Base-by-base conservation (phyloP, 1,284 basidiomycete species). In the Rhodotorula sp. region DNA sequence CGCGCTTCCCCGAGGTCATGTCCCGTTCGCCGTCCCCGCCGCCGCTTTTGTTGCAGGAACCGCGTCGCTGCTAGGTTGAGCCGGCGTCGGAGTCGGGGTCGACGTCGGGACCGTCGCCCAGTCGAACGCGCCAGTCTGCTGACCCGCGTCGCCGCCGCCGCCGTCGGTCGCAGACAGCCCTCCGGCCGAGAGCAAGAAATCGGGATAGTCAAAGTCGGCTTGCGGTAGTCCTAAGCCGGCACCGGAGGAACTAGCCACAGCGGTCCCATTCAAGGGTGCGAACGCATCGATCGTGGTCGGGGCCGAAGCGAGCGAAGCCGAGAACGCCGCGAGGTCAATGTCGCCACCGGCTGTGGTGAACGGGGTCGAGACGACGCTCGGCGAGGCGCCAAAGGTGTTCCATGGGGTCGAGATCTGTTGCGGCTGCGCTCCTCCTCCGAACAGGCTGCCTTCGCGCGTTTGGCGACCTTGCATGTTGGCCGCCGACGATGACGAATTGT, bases 141-240 rank as follows among this genome's bases (percentile, higher is more conserved):
- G 37, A 42, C 12, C 26, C 22, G 6, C 53, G 26, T 29, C 53
- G 48, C 48, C 48, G 48, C 48, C n/a, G 4, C 24, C 51, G 51
- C 51, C 51, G 24, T 53, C 51, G 53, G 15, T 26, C 14, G 26
- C 26, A 17, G 42, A 37, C 30, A 64, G 26, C 7, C 55, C 62
- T 15, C 62, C 62, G 1, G 62, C 62, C 14, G 46, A 56, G 30
- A 64, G 54, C 15, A 64, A 33, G 24, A 56, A 64, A 0, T 64
- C 62, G 54, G 62, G 62, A 24, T 64, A 64, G 55, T 64, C 55
- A 26, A 64, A 64, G 33, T 57, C 55, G 22, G 45, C 55, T 26
- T 63, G 62, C 3, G 54, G 53, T 17, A 30, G 12, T 18, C 46
- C 46, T 4, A 14, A 33, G 15, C 49, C 33, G 33, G 42, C 30